Conservation (phyloP, 495 filamentous ascomycete genomes). For the Staphylotrichum tortipilum region DNA sequence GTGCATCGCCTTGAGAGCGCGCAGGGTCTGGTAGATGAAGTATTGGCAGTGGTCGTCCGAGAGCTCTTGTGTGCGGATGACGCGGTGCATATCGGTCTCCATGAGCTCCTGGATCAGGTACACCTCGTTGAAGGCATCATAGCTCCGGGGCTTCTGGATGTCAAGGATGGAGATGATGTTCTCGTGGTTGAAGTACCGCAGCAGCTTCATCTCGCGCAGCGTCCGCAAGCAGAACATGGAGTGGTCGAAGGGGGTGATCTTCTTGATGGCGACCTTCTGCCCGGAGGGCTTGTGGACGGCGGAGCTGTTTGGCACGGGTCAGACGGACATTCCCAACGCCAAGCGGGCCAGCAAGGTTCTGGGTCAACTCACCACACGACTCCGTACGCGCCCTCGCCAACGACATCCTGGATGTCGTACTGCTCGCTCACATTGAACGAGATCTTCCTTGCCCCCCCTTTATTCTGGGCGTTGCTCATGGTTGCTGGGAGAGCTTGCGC, state of each 20-base stretch:
- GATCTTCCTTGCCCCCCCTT: conserved; percentile 77
- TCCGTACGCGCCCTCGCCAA: conserved; percentile 97
- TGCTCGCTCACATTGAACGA: conserved; percentile 99
- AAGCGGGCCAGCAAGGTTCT: no score
- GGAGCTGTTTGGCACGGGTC: conserved; percentile 51
- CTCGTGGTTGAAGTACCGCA: conserved; percentile 99
- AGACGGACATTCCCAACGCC: no score
- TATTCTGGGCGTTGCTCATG: conserved; percentile 26
- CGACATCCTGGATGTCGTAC: conserved; percentile 99
- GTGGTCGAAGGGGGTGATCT: conserved; percentile 98
- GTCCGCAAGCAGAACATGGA: conserved; percentile 99
- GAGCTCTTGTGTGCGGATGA: conserved; percentile 96
- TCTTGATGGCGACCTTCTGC: conserved; percentile 99
- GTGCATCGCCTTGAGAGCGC: conserved; percentile 98
- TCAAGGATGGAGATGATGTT: conserved; percentile 99
- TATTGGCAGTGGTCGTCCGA: conserved; percentile 99
- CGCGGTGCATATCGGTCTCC: conserved; percentile 99
- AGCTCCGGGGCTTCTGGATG: conserved; percentile 95
- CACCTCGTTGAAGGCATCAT: conserved; percentile 93
- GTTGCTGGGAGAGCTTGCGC: background rate
- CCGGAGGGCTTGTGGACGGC: conserved; percentile 96
- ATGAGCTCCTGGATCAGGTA: conserved; percentile 99
- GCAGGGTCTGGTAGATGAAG: conserved; percentile 99
- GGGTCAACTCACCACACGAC: conserved; percentile 77
- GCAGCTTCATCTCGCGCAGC: conserved; percentile 96